Percentiles rank a stretch among this genome's conserved stretches.
Conservation (phyloP, 495 filamentous ascomycete species). For the Melanomma pulvis-pyrius region DNA sequence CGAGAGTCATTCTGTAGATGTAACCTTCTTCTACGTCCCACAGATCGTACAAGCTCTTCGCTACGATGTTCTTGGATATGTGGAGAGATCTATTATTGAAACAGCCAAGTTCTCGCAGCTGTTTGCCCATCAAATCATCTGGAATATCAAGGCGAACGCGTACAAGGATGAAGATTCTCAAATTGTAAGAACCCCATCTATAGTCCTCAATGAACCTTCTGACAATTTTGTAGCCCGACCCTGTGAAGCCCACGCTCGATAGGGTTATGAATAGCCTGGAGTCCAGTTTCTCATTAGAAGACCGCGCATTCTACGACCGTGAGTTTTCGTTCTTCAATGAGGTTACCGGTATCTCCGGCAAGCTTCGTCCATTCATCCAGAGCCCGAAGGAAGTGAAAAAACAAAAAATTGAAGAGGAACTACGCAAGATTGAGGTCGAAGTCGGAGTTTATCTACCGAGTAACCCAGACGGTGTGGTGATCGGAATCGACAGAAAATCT, state of each 20-base stretch:
- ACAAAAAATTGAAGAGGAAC: constrained; percentile 97
- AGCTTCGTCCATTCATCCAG: constrained; percentile 91
- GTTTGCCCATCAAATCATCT: constrained; percentile 99
- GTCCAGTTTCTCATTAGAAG: constrained; percentile 73
- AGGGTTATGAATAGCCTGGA: constrained; percentile 84
- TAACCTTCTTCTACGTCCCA: constrained; percentile 98
- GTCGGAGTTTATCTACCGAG: constrained; percentile 96
- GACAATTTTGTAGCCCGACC: constrained; percentile 66
- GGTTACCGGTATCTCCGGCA: constrained; percentile 92
- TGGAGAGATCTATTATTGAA: constrained; percentile 94
- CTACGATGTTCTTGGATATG: constrained; percentile 91
- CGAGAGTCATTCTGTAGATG: constrained; percentile 89
- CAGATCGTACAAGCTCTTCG: constrained; percentile 97
- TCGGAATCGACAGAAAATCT: constrained; percentile 96
- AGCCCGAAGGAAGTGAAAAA: constrained; percentile 95
- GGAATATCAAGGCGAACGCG: constrained; percentile 99
- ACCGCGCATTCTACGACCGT: constrained; percentile 85
- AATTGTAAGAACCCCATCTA: constrained; percentile 61
- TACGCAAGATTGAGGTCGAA: constrained; percentile 94
- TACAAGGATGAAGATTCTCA: constrained; percentile 95
- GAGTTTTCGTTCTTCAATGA: constrained; percentile 99
- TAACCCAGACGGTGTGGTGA: constrained; percentile 94
- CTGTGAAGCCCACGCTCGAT: constrained; percentile 90
- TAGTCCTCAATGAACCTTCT: neutral
- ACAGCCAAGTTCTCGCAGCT: constrained; percentile 93